Percentiles rank a stretch among this genome's conserved stretches.
Conservation (phyloP, 2,329 filamentous ascomycete species). For the Trichoderma asperellum region DNA sequence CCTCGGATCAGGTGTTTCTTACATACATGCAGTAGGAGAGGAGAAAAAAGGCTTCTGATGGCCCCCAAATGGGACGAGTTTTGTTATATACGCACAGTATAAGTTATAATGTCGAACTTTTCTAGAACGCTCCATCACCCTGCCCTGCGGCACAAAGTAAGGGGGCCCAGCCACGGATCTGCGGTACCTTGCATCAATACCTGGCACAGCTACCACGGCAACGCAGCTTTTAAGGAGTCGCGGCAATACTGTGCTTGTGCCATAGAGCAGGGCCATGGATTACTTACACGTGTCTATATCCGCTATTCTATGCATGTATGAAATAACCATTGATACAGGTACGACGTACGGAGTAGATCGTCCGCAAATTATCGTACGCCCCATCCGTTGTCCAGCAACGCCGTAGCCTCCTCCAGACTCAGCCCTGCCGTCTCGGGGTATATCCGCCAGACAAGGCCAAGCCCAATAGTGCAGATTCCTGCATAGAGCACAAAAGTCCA, state of each 20-base stretch:
- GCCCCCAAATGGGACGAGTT: not conserved
- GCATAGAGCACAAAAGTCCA: conserved; percentile 86
- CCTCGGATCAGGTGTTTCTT: not conserved
- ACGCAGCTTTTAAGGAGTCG: not conserved
- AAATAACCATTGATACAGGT: not conserved
- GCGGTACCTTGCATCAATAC: conserved; percentile 21
- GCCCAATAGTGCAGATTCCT: conserved; percentile 68
- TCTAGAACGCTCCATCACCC: conserved; percentile 13
- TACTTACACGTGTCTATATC: not conserved
- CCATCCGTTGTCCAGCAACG: conserved; percentile 72
- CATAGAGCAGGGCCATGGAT: not conserved
- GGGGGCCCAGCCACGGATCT: conserved; percentile 1
- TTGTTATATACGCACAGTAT: not conserved
- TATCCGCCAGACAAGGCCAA: conserved; percentile 69
- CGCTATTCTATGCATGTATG: not conserved
- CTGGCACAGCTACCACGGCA: conserved; percentile 14
- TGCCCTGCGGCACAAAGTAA: not conserved
- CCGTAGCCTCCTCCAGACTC: conserved; percentile 78
- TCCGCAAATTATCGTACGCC: conserved; percentile 58
- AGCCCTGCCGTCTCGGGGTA: conserved; percentile 88
- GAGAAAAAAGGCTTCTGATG: not conserved
- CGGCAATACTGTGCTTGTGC: not conserved
- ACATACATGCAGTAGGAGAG: not conserved
- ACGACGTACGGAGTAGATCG: not conserved
- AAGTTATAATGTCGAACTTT: not conserved